These are phyloP conservation scores for Daldinia concentrica DNA, from an alignment of 495 filamentous ascomycete species.

Conservation along the genomic window DNA sequence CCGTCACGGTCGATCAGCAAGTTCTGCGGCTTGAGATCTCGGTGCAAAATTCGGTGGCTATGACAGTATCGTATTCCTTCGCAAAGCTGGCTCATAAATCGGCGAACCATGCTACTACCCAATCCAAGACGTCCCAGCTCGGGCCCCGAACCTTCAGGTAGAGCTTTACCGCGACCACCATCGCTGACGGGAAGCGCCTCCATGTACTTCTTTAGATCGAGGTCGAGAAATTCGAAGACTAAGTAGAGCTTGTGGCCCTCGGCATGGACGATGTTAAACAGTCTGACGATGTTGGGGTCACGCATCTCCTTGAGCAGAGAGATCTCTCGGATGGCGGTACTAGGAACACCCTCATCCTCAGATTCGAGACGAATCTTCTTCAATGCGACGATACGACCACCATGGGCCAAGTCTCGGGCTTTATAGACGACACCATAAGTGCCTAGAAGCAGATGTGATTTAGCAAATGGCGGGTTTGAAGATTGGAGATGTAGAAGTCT, in stretches of 20 bases:
- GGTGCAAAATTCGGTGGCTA: constrained; percentile 91
- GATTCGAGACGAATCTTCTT: constrained; percentile 99
- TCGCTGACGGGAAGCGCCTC: constrained; percentile 91
- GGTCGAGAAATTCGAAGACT: constrained; percentile 92
- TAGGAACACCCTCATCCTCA: constrained; percentile 96
- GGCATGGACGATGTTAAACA: constrained; percentile 95
- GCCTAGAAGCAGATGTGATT: constrained; percentile 58
- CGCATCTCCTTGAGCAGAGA: constrained; percentile 96
- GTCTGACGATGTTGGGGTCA: constrained; percentile 90
- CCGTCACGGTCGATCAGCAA: constrained; percentile 93
- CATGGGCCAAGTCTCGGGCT: constrained; percentile 80
- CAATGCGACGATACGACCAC: constrained; percentile 85
- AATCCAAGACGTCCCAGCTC: constrained; percentile 77
- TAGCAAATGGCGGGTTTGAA: not conserved
- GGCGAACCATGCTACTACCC: constrained; percentile 91
- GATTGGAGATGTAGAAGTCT: not conserved
- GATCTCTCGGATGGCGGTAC: constrained; percentile 96
- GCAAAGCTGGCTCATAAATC: constrained; percentile 95
- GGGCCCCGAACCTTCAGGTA: constrained; percentile 80
- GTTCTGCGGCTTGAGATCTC: constrained; percentile 98
- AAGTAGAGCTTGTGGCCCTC: constrained; percentile 97
- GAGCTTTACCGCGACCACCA: constrained; percentile 86
- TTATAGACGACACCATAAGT: constrained; percentile 96
- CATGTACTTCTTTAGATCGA: constrained; percentile 99
- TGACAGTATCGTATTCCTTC: constrained; percentile 95